A percentile compares a stretch with the other conserved stretches of the same genome.
phyloP scores from a whole-genome alignment of 179 eudicot species.

The Camellia oleifera region DNA sequence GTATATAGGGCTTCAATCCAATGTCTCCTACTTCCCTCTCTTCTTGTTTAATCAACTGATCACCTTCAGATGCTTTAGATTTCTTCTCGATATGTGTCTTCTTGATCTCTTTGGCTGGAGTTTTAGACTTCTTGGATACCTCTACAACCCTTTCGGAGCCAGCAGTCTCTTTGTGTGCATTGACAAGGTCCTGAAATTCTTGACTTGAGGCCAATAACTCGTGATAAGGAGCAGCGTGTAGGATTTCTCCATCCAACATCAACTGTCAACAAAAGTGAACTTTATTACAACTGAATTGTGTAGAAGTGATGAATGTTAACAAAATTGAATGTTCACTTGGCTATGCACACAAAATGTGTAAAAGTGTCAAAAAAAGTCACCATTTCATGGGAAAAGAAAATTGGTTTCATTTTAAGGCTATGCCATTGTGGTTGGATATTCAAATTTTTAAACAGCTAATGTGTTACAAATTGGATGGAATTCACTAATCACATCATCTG shows the following conservation, averaged over 20 bases:
- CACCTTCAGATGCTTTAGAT: conserved; percentile 27
- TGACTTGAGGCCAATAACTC: conserved; percentile 49
- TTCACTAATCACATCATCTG: background rate
- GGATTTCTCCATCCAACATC: conserved; percentile 68
- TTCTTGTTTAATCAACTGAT: conserved; percentile 69
- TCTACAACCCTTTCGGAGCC: conserved; percentile 51
- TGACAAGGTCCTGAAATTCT: conserved; percentile 58
- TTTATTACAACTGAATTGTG: background rate
- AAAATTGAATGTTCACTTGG: background rate
- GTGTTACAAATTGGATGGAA: background rate
- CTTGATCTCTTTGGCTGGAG: conserved; percentile 38
- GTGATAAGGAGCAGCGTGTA: conserved; percentile 52
- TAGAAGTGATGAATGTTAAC: background rate
- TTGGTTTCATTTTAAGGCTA: background rate
- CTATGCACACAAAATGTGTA: background rate
- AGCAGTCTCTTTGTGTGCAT: conserved; percentile 80
- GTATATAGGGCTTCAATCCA: conserved; percentile 58
- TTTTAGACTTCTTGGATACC: conserved; percentile 26
- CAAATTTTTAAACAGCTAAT: background rate
- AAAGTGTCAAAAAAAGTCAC: background rate
- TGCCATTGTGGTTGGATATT: background rate
- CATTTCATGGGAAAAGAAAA: background rate
- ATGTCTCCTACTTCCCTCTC: conserved; percentile 72
- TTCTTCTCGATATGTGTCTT: conserved; percentile 24
- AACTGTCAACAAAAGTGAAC: conserved; percentile 37